Evolutionary conservation across 352 stramenopile species (phyloP), one percentile per base, ranked within the genome.

Genomic region (Globisporangium canariense): DNA sequence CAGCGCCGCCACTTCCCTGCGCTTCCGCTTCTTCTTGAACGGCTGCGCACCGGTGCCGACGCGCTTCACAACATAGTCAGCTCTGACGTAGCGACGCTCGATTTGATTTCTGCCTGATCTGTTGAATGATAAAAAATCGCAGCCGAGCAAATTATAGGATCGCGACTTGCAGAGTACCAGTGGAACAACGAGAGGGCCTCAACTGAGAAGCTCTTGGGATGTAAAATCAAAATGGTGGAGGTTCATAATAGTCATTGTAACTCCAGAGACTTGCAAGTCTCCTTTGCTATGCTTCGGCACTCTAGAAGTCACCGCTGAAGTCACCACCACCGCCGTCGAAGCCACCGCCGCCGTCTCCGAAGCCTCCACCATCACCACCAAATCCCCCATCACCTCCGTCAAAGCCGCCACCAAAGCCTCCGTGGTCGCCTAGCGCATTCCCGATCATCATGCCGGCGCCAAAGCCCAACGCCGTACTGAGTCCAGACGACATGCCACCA

Each of bases 1-100:
- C n/a, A 92, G 66, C 43, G 69, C 79, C 18, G 60, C 71, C 25
- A 58, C 51, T 41, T 85, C 70, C 63, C 78, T 80, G 25, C 78
- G 81, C 60, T 94, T 94, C 46, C 86, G 83, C 66, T 88, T 88
- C 63, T 77, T 75, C 36, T 58, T 71, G 18, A 38, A 36, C 20
- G 40, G 41, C 25, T 58, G 43, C 8, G 32, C 30, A 28, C 25
- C 25, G 32, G 32, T 36, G 32, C 32, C 7, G 4, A 36, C 4
- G 32, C 32, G 32, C 32, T 36, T 36, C 32, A 36, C 32, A 8
- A 36, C 32, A 28, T 1, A 28, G 25, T 28, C 25, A 36, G 32
- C 32, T 36, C 32, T 36, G 32, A 36, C 32, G 32, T 36, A 5
- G 32, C 32, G 32, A 36, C 32, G 7, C 32, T 36, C 32, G 32